Conservation (phyloP, 164 flowering plant genomes). For the Protea cynaroides region DNA sequence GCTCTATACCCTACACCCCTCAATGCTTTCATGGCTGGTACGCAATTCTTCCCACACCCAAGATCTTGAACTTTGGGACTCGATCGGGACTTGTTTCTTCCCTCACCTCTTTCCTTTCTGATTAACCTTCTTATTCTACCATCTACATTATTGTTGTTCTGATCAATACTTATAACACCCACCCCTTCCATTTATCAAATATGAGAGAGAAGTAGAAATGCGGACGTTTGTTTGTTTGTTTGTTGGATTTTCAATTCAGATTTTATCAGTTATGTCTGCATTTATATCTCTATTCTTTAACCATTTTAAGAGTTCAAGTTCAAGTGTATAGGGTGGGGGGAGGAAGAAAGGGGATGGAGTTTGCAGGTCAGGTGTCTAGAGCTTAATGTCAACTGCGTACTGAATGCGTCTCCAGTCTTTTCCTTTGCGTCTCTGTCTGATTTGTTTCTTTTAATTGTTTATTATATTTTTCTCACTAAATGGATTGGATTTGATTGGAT, state of each 20-base stretch:
- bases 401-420: neutral
- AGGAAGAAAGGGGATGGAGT: no score
- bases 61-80: no score
- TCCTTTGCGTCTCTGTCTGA: neutral
- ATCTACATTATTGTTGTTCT: neutral
- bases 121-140: neutral
- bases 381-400: neutral
- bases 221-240: slow-evolving; percentile 14
- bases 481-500: slow-evolving; percentile 12
- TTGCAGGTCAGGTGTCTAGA: neutral
- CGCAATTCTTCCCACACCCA: slow-evolving; percentile 77
- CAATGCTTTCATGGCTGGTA: slow-evolving; percentile 74
- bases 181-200: neutral
- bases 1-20: slow-evolving; percentile 62
- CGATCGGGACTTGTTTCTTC: no score
- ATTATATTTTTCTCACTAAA: neutral
- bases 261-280: neutral
- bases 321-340: no score
- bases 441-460: neutral
- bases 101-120: neutral
- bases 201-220: neutral
- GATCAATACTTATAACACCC: neutral
- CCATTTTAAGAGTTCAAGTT: neutral
- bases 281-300: neutral
- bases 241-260: slow-evolving; percentile 5